These are phyloP conservation scores for Calonectria hawksworthii DNA, from an alignment of 2,329 filamentous ascomycete species.

Conservation along the genomic window DNA sequence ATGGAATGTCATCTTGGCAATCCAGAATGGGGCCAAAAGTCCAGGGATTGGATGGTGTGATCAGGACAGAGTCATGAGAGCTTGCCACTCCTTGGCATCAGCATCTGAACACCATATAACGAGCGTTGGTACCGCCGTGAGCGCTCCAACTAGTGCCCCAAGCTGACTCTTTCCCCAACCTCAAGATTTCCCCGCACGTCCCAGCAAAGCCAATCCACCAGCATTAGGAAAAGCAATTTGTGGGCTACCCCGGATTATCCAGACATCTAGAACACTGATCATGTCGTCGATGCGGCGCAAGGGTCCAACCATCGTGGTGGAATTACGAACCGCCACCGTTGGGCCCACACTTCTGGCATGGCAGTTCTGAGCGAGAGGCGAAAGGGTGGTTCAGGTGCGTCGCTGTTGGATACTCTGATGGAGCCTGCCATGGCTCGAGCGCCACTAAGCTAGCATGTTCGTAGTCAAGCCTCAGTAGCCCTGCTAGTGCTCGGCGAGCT, in stretches of 20 bases:
- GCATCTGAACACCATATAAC: background rate
- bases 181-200: background rate
- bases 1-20: background rate
- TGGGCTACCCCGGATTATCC: background rate
- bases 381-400: background rate
- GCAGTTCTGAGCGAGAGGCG: constrained; percentile 1
- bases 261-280: background rate
- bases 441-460: background rate
- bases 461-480: background rate
- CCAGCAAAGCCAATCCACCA: background rate
- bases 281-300: background rate
- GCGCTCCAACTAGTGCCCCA: background rate
- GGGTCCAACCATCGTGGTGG: background rate
- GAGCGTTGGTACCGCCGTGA: background rate
- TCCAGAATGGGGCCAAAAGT: background rate
- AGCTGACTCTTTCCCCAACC: background rate
- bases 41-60: background rate
- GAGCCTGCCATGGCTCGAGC: background rate
- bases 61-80: background rate
- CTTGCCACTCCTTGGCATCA: background rate
- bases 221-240: background rate
- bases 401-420: background rate
- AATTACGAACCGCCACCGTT: background rate
- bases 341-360: background rate
- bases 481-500: background rate